Percentiles rank a stretch among this genome's conserved stretches.
phyloP scores from a whole-genome alignment of 192 early-diverging fungal genomes.

The Coemansia sp. region DNA sequence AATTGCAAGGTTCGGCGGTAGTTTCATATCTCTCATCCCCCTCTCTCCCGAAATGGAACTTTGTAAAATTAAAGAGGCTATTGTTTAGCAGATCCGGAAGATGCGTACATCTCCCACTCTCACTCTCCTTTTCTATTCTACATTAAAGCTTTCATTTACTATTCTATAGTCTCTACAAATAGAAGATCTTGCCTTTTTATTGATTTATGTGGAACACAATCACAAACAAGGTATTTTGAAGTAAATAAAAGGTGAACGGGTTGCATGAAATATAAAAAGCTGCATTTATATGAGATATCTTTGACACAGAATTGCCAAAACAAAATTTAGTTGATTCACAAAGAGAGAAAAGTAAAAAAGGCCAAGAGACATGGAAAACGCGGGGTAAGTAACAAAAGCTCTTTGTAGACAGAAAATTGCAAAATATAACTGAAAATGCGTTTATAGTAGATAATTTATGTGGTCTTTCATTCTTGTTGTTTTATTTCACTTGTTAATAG shows the following conservation, averaged over 20 bases:
- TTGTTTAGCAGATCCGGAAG: slow-evolving; percentile 2
- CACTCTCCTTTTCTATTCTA: neutral
- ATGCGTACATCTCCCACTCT: neutral
- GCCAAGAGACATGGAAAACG: neutral
- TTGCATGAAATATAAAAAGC: neutral
- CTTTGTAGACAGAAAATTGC: neutral
- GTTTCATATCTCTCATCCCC: too few relatives aligned
- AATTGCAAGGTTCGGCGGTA: too few relatives aligned
- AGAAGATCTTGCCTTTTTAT: neutral
- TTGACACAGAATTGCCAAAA: neutral
- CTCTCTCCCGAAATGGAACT: too few relatives aligned
- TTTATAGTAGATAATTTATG: neutral
- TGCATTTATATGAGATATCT: neutral
- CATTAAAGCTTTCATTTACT: neutral
- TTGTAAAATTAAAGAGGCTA: neutral
- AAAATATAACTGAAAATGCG: neutral
- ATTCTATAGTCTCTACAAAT: neutral
- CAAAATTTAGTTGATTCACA: neutral
- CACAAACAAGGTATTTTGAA: neutral
- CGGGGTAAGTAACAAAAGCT: neutral
- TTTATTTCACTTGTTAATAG: neutral
- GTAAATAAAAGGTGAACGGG: neutral
- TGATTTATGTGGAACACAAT: neutral
- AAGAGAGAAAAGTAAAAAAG: neutral
- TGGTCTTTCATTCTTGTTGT: neutral